phyloP scores from a whole-genome alignment of 2,329 filamentous ascomycete species.

The Neopestalotiopsis sp. region DNA sequence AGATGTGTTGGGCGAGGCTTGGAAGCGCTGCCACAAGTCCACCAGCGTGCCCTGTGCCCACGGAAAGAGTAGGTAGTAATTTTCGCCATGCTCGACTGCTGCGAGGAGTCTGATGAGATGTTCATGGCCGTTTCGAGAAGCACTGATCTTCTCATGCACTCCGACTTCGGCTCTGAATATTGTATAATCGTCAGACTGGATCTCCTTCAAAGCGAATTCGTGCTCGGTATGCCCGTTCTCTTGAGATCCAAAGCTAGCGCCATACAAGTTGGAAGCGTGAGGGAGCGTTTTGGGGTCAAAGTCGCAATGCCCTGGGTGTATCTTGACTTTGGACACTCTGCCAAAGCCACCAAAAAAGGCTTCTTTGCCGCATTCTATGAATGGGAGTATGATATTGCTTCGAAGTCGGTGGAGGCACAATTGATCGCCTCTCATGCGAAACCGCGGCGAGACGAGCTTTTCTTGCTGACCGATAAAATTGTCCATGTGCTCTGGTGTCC shows the following conservation, averaged over 20 bases:
- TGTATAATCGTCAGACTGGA: slow-evolving; percentile 18
- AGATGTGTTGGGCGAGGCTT: background rate
- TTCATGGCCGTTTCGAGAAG: slow-evolving; percentile 14
- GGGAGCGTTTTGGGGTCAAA: background rate
- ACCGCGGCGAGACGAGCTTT: background rate
- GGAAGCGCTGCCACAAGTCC: slow-evolving; percentile 23
- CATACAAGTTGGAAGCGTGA: background rate
- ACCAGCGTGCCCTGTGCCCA: slow-evolving; percentile 22
- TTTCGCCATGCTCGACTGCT: slow-evolving; percentile 21
- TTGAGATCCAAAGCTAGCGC: background rate
- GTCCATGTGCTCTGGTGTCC: background rate
- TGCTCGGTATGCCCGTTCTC: background rate
- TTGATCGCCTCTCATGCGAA: slow-evolving; percentile 2
- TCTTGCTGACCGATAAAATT: background rate
- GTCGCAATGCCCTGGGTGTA: slow-evolving; percentile 24
- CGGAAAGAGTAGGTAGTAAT: slow-evolving; percentile 26
- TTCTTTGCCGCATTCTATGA: background rate
- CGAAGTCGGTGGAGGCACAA: slow-evolving; percentile 11
- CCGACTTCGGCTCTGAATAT: slow-evolving; percentile 21
- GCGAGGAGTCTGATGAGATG: slow-evolving; percentile 24
- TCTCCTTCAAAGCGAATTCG: slow-evolving; percentile 24
- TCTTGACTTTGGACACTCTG: slow-evolving; percentile 22
- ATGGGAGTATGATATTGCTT: background rate
- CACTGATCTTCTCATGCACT: slow-evolving; percentile 22
- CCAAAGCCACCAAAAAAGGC: slow-evolving; percentile 19